These are phyloP conservation scores for Pleoardoris graminearum DNA, from an alignment of 2,329 filamentous ascomycete species.

Conservation along the genomic window DNA sequence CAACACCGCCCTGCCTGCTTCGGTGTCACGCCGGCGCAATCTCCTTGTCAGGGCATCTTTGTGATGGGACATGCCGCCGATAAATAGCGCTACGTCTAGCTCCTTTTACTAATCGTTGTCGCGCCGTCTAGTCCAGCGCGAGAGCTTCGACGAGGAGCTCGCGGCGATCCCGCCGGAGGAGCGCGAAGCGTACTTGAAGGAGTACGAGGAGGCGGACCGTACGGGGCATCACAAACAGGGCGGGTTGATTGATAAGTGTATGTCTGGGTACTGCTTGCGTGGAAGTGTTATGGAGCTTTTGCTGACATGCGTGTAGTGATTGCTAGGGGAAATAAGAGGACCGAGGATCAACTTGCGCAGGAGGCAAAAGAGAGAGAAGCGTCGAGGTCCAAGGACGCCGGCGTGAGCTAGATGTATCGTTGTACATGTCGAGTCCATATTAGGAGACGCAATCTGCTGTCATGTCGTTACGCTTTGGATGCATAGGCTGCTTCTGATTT, in stretches of 20 bases:
- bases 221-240: slow-evolving; percentile 38
- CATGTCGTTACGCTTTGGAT: not conserved
- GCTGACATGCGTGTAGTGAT: slow-evolving; percentile 22
- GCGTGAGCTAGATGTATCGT: not conserved
- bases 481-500: no score
- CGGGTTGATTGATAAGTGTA: slow-evolving; percentile 10
- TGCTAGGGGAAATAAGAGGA: slow-evolving; percentile 40
- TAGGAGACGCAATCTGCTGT: no score
- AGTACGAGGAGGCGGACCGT: slow-evolving; percentile 42
- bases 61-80: no score
- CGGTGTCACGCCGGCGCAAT: no score
- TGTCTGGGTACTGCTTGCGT: not conserved
- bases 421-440: no score
- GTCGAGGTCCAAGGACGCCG: not conserved
- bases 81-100: no score
- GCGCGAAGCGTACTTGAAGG: slow-evolving; percentile 40
- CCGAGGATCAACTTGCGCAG: slow-evolving; percentile 36
- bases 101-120: not conserved
- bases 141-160: slow-evolving; percentile 39
- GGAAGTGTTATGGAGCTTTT: not conserved
- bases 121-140: slow-evolving; percentile 28
- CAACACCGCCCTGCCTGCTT: not conserved
- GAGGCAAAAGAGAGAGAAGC: slow-evolving; percentile 31
- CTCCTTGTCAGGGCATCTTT: no score
- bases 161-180: slow-evolving; percentile 38